Conservation (phyloP, 2,329 filamentous ascomycete species). For the Trichoderma sp. region DNA sequence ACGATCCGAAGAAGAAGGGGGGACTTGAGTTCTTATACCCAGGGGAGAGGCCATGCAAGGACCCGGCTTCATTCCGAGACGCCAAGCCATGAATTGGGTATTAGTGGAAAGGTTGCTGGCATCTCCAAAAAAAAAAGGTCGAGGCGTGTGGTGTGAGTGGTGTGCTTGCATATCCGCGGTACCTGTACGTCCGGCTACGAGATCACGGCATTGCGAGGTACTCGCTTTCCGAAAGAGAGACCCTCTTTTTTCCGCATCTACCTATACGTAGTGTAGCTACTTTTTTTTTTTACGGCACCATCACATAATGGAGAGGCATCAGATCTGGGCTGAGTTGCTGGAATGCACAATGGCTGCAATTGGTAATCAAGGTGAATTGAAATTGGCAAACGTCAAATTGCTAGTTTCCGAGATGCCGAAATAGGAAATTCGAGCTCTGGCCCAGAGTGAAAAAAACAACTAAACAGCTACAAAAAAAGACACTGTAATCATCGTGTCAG, state of each 20-base stretch:
- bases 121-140: neutral
- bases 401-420: neutral
- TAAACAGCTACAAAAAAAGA: neutral
- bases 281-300: neutral
- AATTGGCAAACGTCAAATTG: neutral
- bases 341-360: conserved; percentile 12
- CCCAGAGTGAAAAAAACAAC: neutral
- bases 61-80: neutral
- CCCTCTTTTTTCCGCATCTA: neutral
- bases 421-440: neutral
- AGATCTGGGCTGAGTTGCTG: neutral
- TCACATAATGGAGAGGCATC: neutral
- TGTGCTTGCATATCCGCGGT: neutral
- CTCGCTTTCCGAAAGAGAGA: neutral
- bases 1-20: conserved; percentile 24
- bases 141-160: neutral
- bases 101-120: conserved; percentile 19
- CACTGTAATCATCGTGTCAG: conserved; percentile 24
- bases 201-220: conserved; percentile 13
- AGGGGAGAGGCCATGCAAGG: neutral
- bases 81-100: conserved; percentile 1
- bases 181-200: conserved; percentile 1
- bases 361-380: conserved; percentile 3
- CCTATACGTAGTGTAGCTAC: neutral
- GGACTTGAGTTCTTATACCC: conserved; percentile 36